Conservation (phyloP, 78 protist species). For the Dictyostelium firmibasis region DNA sequence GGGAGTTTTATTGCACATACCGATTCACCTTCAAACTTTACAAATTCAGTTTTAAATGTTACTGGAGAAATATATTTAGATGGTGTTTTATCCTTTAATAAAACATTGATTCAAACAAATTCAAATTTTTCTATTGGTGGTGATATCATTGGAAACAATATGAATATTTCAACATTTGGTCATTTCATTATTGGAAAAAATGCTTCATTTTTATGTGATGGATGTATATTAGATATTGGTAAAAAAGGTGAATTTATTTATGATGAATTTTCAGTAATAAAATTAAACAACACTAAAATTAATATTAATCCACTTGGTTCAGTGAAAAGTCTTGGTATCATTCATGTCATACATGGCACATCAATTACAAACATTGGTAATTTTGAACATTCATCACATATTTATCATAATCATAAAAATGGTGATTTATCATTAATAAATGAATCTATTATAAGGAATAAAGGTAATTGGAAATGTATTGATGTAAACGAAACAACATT, state of each 20-base stretch:
- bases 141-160: neutral
- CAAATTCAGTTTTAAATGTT: neutral
- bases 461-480: neutral
- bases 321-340: neutral
- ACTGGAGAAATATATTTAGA: neutral
- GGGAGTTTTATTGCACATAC: neutral
- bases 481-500: neutral
- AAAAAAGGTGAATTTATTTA: neutral
- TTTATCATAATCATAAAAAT: neutral
- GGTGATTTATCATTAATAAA: neutral
- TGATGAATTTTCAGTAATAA: neutral
- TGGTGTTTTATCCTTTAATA: slow-evolving; percentile 9
- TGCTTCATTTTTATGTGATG: neutral
- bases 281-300: neutral
- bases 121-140: neutral
- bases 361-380: neutral
- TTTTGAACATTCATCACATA: neutral
- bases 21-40: neutral
- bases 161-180: neutral
- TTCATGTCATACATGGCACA: neutral
- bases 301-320: neutral
- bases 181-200: neutral
- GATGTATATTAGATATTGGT: neutral
- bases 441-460: neutral
- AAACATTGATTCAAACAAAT: neutral